phyloP scores from a whole-genome alignment of 2,329 filamentous ascomycete genomes.

The Tolypocladium tundrense region DNA sequence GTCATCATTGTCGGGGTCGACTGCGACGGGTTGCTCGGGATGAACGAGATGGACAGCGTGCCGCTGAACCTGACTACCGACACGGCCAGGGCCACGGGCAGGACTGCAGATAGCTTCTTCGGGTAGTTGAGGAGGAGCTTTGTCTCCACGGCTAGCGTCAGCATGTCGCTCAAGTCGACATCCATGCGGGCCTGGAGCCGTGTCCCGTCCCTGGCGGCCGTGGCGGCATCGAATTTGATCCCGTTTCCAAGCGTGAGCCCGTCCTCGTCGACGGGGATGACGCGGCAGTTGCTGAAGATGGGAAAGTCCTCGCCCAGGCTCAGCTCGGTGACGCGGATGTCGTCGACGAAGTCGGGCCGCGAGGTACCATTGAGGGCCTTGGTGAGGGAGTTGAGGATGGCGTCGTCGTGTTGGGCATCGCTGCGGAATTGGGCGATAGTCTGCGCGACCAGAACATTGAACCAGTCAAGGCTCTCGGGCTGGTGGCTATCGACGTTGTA shows the following conservation, averaged over 20 bases:
- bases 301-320: constrained; percentile 94
- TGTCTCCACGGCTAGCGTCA: constrained; percentile 89
- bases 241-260: constrained; percentile 46
- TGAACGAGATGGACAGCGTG: constrained; percentile 86
- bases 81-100: constrained; percentile 86
- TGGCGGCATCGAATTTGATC: constrained; percentile 40
- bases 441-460: constrained; percentile 94
- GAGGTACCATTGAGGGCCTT: constrained; percentile 78
- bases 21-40: constrained; percentile 61
- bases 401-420: constrained; percentile 85
- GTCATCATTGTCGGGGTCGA: constrained; percentile 78
- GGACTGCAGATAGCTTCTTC: constrained; percentile 74
- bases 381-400: constrained; percentile 75
- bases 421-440: constrained; percentile 91
- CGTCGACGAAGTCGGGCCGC: constrained; percentile 84
- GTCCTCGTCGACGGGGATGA: constrained; percentile 83
- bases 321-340: constrained; percentile 88
- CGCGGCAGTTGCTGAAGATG: constrained; percentile 95
- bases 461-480: constrained; percentile 95
- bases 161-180: constrained; percentile 90
- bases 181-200: constrained; percentile 92
- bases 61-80: constrained; percentile 91
- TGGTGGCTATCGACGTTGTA: constrained; percentile 95
- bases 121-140: constrained; percentile 92
- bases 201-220: constrained; percentile 51